Conservation (phyloP, 2,329 filamentous ascomycete genomes). For the Aspergillus bombycis region DNA sequence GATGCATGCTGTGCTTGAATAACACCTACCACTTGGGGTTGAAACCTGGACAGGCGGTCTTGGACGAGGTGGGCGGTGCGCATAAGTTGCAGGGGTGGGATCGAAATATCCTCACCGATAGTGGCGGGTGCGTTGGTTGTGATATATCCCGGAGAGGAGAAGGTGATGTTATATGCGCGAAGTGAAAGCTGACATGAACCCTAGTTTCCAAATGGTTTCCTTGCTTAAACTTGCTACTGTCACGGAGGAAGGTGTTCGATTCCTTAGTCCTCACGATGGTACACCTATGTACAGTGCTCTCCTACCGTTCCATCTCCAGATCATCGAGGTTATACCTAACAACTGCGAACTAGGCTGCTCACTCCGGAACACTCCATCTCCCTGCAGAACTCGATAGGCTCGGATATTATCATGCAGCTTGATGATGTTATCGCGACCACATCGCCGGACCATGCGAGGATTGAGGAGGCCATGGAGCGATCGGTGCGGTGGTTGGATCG, state of each 20-base stretch:
- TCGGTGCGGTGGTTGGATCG: constrained; percentile 95
- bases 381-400: constrained; percentile 94
- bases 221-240: constrained; percentile 89
- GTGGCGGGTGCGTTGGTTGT: constrained; percentile 48
- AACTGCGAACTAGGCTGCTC: constrained; percentile 62
- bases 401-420: constrained; percentile 99
- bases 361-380: constrained; percentile 97
- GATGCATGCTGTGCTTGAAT: constrained; percentile 90
- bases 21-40: constrained; percentile 97
- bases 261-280: constrained; percentile 94
- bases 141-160: constrained; percentile 37
- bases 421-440: constrained; percentile 98
- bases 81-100: constrained; percentile 95
- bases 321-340: neutral
- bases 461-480: constrained; percentile 92
- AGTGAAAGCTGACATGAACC: neutral
- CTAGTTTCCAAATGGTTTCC: constrained; percentile 97
- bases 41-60: constrained; percentile 87
- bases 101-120: constrained; percentile 85
- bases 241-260: constrained; percentile 93
- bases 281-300: constrained; percentile 70
- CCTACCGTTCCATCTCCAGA: neutral
- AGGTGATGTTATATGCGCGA: neutral
- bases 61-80: constrained; percentile 86
- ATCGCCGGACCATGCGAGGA: constrained; percentile 82